Evolutionary conservation across 371 early-diverging fungal species (phyloP), one percentile per base, ranked within the genome.

Genomic region (Mortierella polycephala): DNA sequence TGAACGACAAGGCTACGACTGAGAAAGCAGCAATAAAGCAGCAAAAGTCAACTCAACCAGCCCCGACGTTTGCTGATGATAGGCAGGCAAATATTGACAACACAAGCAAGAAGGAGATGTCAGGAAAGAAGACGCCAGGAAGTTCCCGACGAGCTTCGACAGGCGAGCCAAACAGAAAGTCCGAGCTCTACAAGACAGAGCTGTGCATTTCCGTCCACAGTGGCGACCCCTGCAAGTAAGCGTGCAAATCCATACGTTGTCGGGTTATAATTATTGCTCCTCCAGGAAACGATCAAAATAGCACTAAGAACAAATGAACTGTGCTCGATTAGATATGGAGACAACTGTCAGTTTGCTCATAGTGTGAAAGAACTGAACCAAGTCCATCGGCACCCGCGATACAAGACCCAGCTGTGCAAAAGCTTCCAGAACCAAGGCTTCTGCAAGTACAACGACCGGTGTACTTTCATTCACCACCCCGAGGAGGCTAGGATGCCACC

Each of bases 271-370:
- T 8, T 16, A 50, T 8, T 50, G 9, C 39, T 58, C 58, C 41
- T 10, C 6, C 14, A 9, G 44, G 20, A 21, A 20, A 41, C 47
- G 45, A 42, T 12, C 21, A 59, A 11, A 11, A 39, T 11, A 10
- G 47, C 18, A 40, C 5, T 20, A 57, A 57, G 6, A 12, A 44
- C 47, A 49, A 40, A 21, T n/a, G 18, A 5, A 54, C 14, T 39
- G 20, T 21, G 1, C 42, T 55, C 1, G 21, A 47, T 16, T 71
- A 91, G 91, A 67, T 99, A 98, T 83, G 96, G 94, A 5, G 88
- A 86, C 37, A 94, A 95, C 84, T 99, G 99, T 84, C 96, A 98
- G 75, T 99, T 98, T 90, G 98, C 98, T 10, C 99, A 99, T 81
- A 90, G 91, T 13, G 58, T 71, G 20, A 65, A 82, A 39, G 99